phyloP scores from a whole-genome alignment of 768 basidiomycete species.

The Tremella mesenterica region DNA sequence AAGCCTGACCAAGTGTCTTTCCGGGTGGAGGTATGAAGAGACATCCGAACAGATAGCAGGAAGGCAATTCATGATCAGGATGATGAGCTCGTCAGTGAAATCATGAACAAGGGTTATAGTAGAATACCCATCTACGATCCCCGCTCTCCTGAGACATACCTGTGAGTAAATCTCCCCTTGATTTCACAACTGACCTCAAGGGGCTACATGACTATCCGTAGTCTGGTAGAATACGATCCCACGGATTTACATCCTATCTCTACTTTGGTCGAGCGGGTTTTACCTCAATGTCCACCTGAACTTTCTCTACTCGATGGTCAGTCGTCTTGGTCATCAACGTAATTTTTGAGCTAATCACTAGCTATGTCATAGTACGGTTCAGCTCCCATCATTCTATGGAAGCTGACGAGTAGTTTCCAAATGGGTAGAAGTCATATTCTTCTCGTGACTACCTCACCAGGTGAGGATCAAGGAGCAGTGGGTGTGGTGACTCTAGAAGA shows the following conservation, averaged over 20 bases:
- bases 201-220: conserved; percentile 16
- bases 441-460: conserved; percentile 26
- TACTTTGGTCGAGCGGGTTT: conserved; percentile 16
- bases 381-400: not conserved
- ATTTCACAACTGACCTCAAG: not conserved
- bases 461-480: conserved; percentile 19
- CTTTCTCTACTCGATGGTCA: conserved; percentile 29
- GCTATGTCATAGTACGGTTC: conserved; percentile 31
- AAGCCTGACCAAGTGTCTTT: too few species aligned
- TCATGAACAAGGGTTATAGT: conserved; percentile 32
- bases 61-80: conserved; percentile 17
- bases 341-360: conserved; percentile 8
- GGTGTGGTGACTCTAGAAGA: conserved; percentile 40
- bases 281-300: conserved; percentile 38
- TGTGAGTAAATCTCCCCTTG: conserved; percentile 26
- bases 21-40: too few species aligned
- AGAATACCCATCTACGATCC: conserved; percentile 38
- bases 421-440: conserved; percentile 38
- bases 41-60: too few species aligned
- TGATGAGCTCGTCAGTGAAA: conserved; percentile 24
- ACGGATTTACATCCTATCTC: conserved; percentile 28
- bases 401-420: conserved; percentile 29
- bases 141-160: conserved; percentile 25
- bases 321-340: not conserved
- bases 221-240: conserved; percentile 36